Base-by-base conservation (phyloP, 2,329 filamentous ascomycete species). In the Talaromyces islandicus region DNA sequence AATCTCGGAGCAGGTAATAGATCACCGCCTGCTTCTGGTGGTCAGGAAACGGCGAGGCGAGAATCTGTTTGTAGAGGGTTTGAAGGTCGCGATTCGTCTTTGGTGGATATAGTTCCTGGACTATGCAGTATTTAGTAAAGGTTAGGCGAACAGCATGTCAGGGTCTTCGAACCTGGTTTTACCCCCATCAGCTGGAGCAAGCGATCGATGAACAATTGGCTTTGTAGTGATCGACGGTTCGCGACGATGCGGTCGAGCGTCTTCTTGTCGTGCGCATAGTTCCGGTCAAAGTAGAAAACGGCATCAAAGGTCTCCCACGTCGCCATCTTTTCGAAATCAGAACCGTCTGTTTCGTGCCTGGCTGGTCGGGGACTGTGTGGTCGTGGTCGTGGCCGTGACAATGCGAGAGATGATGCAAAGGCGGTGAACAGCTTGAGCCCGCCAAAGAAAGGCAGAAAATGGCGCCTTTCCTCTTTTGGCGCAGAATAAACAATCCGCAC, bases 1-100 rank as follows among this genome's bases (percentile, higher is more conserved):
- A 84, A 71, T 95, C 90, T 68, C 91, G 87, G 3, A 95, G 82
- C 43, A 95, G 79, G 72, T 95, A 96, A 79, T 90, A 95, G 64
- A 95, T 80, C 54, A 94, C 82, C 19, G 91, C 90, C 65, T 92
- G 85, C 73, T 92, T 92, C 77, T 92, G 88, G 72, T 92, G 88
- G 58, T 85, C 81, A 7, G 88, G 83, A 66, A 88, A 85, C 54
- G 78, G 78, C 58, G 80, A 84, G 27, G 85, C 81, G 71, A 87
- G 83, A 64, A 96, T 87, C 61, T 86, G 84, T 63, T 85, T 79
- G 74, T 92, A 87, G 6, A 95, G 81, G 43, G 85, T 83, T 65
- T 85, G 84, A 30, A 95, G 81, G 48, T 86, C 84, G 62, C 79
- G 80, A 60, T 89, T 86, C 57, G 83, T 85, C 69, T 85, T 86